These are phyloP conservation scores for Prunus davidiana DNA, from an alignment of 306 rosid species.

Conservation along the genomic window DNA sequence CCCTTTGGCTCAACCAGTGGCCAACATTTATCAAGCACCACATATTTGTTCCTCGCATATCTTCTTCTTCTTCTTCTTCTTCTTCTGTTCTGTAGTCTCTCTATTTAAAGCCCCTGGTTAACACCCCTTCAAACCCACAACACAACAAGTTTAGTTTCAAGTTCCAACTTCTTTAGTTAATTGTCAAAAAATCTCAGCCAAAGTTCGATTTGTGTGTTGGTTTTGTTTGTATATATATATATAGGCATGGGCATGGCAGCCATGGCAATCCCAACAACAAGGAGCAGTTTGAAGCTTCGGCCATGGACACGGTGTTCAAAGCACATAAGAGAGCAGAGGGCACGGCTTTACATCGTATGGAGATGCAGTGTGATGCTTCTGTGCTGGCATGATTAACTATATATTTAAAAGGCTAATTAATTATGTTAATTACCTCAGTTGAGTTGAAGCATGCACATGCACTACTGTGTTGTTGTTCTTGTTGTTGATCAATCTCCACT, in stretches of 20 bases:
- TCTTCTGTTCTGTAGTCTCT: constrained; percentile 5
- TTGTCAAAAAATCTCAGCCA: neutral
- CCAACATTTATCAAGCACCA: constrained; percentile 59
- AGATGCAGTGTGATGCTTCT: constrained; percentile 85
- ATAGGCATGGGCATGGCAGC: constrained; percentile 35
- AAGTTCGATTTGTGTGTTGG: too few species aligned
- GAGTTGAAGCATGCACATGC: neutral
- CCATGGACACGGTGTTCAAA: constrained; percentile 68
- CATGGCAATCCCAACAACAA: constrained; percentile 38
- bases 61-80: constrained; percentile 11
- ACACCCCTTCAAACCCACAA: constrained; percentile 18
- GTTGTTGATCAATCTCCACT: too few species aligned
- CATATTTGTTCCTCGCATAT: constrained; percentile 43
- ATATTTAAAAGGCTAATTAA: neutral
- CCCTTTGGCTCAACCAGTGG: constrained; percentile 32
- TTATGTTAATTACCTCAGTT: neutral
- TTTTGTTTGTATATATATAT: too few species aligned
- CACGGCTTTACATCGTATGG: constrained; percentile 91
- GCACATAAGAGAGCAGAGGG: constrained; percentile 70
- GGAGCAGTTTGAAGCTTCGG: constrained; percentile 42
- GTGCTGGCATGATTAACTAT: constrained; percentile 64
- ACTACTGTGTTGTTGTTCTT: too few species aligned
- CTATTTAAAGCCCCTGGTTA: constrained; percentile 18
- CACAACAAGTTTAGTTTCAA: constrained; percentile 5
- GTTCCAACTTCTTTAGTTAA: neutral